Conservation (phyloP, 768 basidiomycete genomes). For the Pleurotus ostreatus region DNA sequence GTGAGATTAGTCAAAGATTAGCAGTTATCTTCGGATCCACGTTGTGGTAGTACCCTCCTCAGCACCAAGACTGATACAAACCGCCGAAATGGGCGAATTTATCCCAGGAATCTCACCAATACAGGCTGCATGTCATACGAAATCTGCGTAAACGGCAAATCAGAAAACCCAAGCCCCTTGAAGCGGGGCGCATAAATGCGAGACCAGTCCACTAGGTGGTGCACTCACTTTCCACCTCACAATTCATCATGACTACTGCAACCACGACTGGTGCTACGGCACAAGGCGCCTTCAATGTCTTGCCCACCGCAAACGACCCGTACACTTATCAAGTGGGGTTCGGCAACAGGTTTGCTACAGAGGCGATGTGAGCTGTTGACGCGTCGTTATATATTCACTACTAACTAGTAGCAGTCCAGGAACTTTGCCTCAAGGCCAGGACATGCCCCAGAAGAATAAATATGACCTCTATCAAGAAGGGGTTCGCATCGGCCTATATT, state of each 20-base stretch:
- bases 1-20: too few relatives aligned
- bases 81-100: too few relatives aligned
- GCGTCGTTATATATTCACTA: too few relatives aligned
- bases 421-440: conserved; percentile 54
- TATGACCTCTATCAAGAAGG: conserved; percentile 61
- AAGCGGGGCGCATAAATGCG: background rate
- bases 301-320: conserved; percentile 40
- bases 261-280: conserved; percentile 34
- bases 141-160: too few relatives aligned
- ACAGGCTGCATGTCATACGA: too few relatives aligned
- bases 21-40: too few relatives aligned
- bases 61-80: too few relatives aligned
- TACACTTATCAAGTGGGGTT: conserved; percentile 58
- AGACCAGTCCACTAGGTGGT: background rate
- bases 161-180: too few relatives aligned
- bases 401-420: conserved; percentile 36
- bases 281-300: conserved; percentile 30
- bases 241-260: conserved; percentile 10
- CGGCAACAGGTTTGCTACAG: conserved; percentile 52
- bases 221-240: background rate
- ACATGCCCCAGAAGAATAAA: conserved; percentile 58
- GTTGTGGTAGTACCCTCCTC: too few relatives aligned
- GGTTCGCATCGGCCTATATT: conserved; percentile 21
- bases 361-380: conserved; percentile 41
- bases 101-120: too few relatives aligned